Conservation (phyloP, 805 yeast genomes). For the Wickerhamomyces hampshirensis region DNA sequence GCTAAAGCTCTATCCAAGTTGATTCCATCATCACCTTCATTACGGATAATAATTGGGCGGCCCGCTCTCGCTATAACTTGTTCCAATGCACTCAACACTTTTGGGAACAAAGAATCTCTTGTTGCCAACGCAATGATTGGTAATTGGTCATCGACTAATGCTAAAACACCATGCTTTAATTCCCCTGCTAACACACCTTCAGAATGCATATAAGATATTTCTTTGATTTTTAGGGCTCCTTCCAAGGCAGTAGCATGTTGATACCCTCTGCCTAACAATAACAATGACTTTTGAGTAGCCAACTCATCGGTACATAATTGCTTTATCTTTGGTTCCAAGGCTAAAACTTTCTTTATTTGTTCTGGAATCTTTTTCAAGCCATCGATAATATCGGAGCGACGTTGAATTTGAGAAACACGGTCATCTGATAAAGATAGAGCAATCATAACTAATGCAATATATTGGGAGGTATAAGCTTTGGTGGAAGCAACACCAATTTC, state of each 20-base stretch:
- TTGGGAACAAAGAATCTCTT: slow-evolving; percentile 92
- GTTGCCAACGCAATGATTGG: slow-evolving; percentile 97
- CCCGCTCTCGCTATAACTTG: slow-evolving; percentile 98
- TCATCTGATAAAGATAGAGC: slow-evolving; percentile 94
- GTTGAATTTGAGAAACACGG: slow-evolving; percentile 64
- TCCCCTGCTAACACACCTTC: slow-evolving; percentile 99
- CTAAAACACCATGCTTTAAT: slow-evolving; percentile 96
- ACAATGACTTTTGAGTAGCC: slow-evolving; percentile 77
- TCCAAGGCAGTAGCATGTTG: slow-evolving; percentile 96
- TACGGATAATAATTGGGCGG: slow-evolving; percentile 89
- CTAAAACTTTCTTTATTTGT: slow-evolving; percentile 75
- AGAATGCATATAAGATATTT: slow-evolving; percentile 97
- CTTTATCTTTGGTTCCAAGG: slow-evolving; percentile 70
- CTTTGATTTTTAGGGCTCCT: slow-evolving; percentile 97
- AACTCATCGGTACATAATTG: slow-evolving; percentile 66
- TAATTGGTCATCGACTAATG: slow-evolving; percentile 87
- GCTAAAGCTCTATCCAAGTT: slow-evolving; percentile 53
- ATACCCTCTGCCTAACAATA: slow-evolving; percentile 94
- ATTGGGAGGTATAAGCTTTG: slow-evolving; percentile 98
- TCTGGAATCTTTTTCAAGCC: slow-evolving; percentile 81
- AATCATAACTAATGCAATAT: slow-evolving; percentile 93
- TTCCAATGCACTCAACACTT: slow-evolving; percentile 90
- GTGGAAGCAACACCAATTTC: slow-evolving; percentile 99
- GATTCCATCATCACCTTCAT: slow-evolving; percentile 69
- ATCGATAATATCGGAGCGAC: slow-evolving; percentile 81